Conservation (phyloP, 2,329 filamentous ascomycete genomes). For the Teratosphaeria nubilosa region DNA sequence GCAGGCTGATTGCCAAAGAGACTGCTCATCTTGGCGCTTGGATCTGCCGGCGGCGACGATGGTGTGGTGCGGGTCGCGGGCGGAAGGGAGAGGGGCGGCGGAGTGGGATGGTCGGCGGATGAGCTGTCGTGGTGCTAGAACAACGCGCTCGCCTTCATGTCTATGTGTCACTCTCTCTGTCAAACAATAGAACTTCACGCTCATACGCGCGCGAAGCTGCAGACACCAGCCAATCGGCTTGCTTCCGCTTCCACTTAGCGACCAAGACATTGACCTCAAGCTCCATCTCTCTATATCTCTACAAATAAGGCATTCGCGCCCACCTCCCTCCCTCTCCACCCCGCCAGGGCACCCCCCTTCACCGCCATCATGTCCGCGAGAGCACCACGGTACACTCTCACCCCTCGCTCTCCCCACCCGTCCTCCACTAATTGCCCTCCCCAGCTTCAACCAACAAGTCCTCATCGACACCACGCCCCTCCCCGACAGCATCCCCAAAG, state of each 20-base stretch:
- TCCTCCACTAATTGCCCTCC: constrained; percentile 1
- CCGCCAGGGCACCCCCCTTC: background rate
- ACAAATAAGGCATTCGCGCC: background rate
- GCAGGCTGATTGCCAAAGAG: constrained; percentile 11
- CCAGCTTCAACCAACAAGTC: constrained; percentile 86
- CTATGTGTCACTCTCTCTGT: background rate
- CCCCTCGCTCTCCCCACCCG: background rate
- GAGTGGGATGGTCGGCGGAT: background rate
- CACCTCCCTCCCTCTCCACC: background rate
- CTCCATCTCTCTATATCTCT: constrained; percentile 2
- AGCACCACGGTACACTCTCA: constrained; percentile 46
- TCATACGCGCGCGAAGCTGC: background rate
- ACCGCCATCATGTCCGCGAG: constrained; percentile 48
- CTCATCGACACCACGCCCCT: constrained; percentile 95
- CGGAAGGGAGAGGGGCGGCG: constrained; percentile 3
- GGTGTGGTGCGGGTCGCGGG: constrained; percentile 4
- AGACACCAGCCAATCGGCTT: constrained; percentile 10
- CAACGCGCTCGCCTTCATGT: background rate
- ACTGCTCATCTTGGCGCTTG: constrained; percentile 10
- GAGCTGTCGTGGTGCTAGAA: background rate
- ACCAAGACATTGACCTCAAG: background rate
- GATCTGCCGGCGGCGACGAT: background rate
- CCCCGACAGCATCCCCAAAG: constrained; percentile 80
- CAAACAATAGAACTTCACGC: background rate
- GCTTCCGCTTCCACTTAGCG: constrained; percentile 4